These are phyloP conservation scores for Boletus coffeatus DNA, from an alignment of 1,284 basidiomycete species.

Conservation along the genomic window DNA sequence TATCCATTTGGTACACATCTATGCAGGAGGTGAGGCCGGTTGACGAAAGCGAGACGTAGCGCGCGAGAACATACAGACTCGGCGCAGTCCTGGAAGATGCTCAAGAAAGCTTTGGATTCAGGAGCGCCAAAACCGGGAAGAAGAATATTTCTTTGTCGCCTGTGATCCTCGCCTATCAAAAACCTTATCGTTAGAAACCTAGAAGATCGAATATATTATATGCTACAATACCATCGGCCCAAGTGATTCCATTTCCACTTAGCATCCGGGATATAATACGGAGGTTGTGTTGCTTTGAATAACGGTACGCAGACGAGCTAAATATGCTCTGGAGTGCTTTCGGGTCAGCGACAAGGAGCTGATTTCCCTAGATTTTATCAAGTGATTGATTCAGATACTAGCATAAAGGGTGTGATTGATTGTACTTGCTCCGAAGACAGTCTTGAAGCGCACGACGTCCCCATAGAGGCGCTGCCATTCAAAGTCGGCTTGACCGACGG, in stretches of 20 bases:
- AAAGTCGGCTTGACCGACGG: constrained; percentile 24
- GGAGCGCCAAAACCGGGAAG: constrained; percentile 38
- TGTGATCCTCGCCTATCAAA: constrained; percentile 38
- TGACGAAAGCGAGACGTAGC: neutral
- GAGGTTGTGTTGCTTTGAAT: constrained; percentile 33
- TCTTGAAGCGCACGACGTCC: constrained; percentile 25
- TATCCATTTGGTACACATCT: constrained; percentile 45
- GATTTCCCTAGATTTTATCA: constrained; percentile 18
- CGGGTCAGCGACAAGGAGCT: constrained; percentile 32
- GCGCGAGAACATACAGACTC: constrained; percentile 16
- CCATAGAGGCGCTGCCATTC: constrained; percentile 31
- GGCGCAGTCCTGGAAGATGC: constrained; percentile 29
- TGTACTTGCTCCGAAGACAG: constrained; percentile 21
- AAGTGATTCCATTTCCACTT: constrained; percentile 34
- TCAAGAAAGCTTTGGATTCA: constrained; percentile 35
- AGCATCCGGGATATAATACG: constrained; percentile 29
- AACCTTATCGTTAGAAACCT: neutral
- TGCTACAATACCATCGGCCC: constrained; percentile 35
- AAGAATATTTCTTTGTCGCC: constrained; percentile 39
- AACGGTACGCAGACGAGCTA: constrained; percentile 36
- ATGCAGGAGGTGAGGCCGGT: constrained; percentile 8
- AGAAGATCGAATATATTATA: neutral
- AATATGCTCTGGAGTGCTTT: constrained; percentile 40
- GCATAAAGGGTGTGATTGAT: neutral
- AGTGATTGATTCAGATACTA: neutral